Conservation (phyloP, 306 rosid species). For the Corylus americana region DNA sequence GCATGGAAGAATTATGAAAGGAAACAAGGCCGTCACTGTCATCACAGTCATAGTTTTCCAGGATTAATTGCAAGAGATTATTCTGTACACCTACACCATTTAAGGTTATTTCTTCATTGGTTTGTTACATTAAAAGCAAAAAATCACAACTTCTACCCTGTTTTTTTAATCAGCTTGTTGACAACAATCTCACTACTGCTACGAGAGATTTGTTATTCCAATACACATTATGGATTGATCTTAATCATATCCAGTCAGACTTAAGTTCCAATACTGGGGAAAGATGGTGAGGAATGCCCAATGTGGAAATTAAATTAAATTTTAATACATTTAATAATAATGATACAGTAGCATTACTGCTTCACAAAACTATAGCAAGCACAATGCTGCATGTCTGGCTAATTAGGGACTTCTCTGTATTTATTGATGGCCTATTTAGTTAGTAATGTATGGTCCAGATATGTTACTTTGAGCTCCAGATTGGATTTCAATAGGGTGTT, state of each 20-base stretch:
- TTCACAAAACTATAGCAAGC: not conserved
- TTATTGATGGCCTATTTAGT: not conserved
- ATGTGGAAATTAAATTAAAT: not conserved
- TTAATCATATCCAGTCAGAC: not conserved
- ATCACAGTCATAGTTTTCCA: not conserved
- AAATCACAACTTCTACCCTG: conserved; percentile 3
- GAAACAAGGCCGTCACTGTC: not conserved
- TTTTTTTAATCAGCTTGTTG: not conserved
- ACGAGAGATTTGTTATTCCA: not conserved
- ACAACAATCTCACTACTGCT: not conserved
- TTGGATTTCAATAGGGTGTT: not conserved
- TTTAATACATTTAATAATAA: not conserved
- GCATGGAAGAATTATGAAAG: not conserved
- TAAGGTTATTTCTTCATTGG: not conserved
- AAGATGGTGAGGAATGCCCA: not conserved
- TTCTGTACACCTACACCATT: not conserved
- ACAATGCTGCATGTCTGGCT: not conserved
- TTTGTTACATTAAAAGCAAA: not conserved
- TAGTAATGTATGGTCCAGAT: not conserved
- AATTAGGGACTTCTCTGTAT: not conserved
- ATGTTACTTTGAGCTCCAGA: not conserved
- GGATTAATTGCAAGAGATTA: not conserved
- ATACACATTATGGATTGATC: conserved; percentile 1
- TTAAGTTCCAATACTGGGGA: not conserved
- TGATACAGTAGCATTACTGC: not conserved